Conservation (phyloP, 192 early-diverging fungal genomes). For the Mortierella antarctica region DNA sequence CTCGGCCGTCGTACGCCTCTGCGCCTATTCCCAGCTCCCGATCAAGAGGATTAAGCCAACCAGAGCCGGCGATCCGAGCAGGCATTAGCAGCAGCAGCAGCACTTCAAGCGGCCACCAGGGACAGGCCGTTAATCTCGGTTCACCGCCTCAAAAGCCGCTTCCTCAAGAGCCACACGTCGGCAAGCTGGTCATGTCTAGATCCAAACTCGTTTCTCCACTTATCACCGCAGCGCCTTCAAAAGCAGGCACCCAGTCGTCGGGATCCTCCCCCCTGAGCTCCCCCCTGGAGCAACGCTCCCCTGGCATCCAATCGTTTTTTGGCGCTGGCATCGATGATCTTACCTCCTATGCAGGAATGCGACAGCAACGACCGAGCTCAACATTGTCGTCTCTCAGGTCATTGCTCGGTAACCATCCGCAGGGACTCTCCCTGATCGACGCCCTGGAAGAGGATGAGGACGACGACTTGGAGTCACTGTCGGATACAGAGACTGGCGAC, state of each 20-base stretch:
- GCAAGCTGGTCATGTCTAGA: slow-evolving; percentile 39
- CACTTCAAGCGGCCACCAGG: background rate
- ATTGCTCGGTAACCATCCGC: slow-evolving; percentile 43
- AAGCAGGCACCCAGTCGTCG: background rate
- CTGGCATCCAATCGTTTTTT: background rate
- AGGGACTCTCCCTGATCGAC: slow-evolving; percentile 44
- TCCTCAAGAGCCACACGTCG: background rate
- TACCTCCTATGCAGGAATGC: slow-evolving; percentile 1
- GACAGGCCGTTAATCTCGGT: background rate
- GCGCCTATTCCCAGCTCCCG: slow-evolving; percentile 37
- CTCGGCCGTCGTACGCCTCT: slow-evolving; percentile 10
- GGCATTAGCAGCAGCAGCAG: no score
- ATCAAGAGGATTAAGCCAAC: slow-evolving; percentile 21
- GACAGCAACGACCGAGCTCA: slow-evolving; percentile 28
- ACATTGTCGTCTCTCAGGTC: slow-evolving; percentile 49
- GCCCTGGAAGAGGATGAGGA: slow-evolving; percentile 43
- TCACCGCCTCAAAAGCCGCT: slow-evolving; percentile 8
- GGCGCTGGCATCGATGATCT: background rate
- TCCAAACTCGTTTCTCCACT: slow-evolving; percentile 35
- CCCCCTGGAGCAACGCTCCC: slow-evolving; percentile 2
- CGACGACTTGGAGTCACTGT: slow-evolving; percentile 35
- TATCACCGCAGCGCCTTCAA: background rate
- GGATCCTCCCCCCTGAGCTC: slow-evolving; percentile 6
- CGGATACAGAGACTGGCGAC: slow-evolving; percentile 38
- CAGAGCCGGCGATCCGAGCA: background rate